Base-by-base conservation (phyloP, 345 rosid genomes). In the Balakata baccata region DNA sequence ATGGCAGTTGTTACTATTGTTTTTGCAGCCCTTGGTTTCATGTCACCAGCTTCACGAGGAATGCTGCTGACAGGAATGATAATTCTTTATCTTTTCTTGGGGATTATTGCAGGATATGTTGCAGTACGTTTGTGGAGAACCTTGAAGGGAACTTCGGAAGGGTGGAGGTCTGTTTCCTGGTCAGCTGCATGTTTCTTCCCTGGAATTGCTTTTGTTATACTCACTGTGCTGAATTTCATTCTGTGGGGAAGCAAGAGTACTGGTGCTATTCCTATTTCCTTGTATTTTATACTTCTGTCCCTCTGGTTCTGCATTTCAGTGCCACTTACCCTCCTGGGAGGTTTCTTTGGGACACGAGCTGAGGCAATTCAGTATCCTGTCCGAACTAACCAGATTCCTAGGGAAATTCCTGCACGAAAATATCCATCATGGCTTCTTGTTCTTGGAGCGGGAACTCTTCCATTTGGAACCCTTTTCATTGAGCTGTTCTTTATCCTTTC, bases 41-140 rank as follows among this genome's bases (percentile, higher is more conserved):
- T 91, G 96, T 91, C 93, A 56, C 96, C 96, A 29, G 93, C 96
- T 66, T 91, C 96, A 61, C 81, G 96, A 66, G 96, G 96, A 85
- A 91, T 91, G 96, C 64, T 91, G 51, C 84, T 91, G 68, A 91
- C 96, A 17, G 93, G 96, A 78, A 91, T 91, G 92, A 91, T 89
- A 66, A 68, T 89, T 81, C 89, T 91, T 45, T 91, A 89, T 73
- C 90, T 91, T 67, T 86, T 89, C 88, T 79, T 87, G 73, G 96
- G 96, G 37, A 87, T 89, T 59, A 77, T 62, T 58, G 92, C 93
- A 58, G 93, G 96, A 53, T 91, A 89, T 68, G 89, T 84, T 69
- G 88, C 87, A 80, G 93, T 89, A 14, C 83, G 92, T 3, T 51
- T 91, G 72, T 91, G 96, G 96, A 82, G 86, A 84, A 87, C 88